Conservation (phyloP, 2,329 filamentous ascomycete species). For the Metarhizium anisopliae region DNA sequence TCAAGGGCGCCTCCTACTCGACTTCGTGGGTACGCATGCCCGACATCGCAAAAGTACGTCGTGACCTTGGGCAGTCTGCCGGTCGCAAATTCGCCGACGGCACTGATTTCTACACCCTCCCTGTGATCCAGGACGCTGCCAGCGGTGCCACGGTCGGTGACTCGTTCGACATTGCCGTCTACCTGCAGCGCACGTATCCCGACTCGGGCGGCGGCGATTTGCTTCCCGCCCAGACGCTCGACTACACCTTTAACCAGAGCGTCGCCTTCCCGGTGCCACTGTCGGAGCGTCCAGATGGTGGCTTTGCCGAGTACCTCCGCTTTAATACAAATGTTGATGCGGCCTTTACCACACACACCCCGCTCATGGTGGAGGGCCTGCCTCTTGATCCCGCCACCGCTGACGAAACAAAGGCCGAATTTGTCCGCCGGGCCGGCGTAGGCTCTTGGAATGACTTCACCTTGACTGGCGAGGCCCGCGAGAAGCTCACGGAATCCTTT, state of each 20-base stretch:
- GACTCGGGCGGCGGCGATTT: constrained; percentile 28
- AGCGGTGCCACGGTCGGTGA: constrained; percentile 42
- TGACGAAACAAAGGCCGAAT: constrained; percentile 34
- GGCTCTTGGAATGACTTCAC: constrained; percentile 34
- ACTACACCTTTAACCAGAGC: constrained; percentile 23
- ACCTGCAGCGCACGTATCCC: constrained; percentile 46
- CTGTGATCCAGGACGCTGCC: constrained; percentile 40
- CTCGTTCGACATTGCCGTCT: constrained; percentile 56
- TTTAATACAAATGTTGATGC: constrained; percentile 49
- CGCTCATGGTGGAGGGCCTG: constrained; percentile 30
- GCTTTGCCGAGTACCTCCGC: constrained; percentile 13
- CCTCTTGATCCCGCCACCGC: constrained; percentile 42
- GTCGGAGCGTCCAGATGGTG: constrained; percentile 17
- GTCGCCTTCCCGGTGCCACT: constrained; percentile 26
- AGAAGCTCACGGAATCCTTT: constrained; percentile 29
- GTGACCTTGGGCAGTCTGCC: constrained; percentile 34
- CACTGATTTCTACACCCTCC: constrained; percentile 50
- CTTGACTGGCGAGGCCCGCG: constrained; percentile 28
- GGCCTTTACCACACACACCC: constrained; percentile 37
- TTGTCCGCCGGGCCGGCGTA: constrained; percentile 36
- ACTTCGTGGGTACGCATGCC: constrained; percentile 42
- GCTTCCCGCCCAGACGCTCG: constrained; percentile 35
- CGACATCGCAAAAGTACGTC: constrained; percentile 40
- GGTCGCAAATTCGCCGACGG: constrained; percentile 48
- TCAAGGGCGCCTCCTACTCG: constrained; percentile 25